A percentile compares a stretch with the other conserved stretches of the same genome.
These are phyloP conservation scores for Gymnopilus dilepis DNA, from an alignment of 768 basidiomycete species.

Conservation along the genomic window DNA sequence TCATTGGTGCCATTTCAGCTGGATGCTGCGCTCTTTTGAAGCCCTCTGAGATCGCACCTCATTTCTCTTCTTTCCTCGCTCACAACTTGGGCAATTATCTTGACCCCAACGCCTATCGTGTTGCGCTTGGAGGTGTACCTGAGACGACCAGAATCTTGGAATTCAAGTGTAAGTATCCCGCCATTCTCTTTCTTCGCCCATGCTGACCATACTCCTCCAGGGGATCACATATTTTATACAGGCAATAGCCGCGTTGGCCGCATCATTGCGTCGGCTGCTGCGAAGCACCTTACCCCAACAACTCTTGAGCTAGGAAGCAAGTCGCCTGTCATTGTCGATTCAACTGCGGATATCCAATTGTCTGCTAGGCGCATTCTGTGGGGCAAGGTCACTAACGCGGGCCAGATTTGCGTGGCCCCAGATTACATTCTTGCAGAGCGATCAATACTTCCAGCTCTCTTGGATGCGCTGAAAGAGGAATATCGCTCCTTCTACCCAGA, in stretches of 20 bases:
- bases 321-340: conserved; percentile 49
- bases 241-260: conserved; percentile 51
- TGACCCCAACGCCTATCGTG: conserved; percentile 51
- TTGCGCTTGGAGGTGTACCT: conserved; percentile 63
- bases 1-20: conserved; percentile 76
- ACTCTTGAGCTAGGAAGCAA: conserved; percentile 65
- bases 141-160: conserved; percentile 61
- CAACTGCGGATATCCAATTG: conserved; percentile 43
- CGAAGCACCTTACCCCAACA: conserved; percentile 56
- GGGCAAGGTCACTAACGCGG: conserved; percentile 70
- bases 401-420: conserved; percentile 70
- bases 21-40: conserved; percentile 75
- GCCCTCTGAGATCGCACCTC: conserved; percentile 64
- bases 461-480: conserved; percentile 47
- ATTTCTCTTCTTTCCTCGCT: conserved; percentile 53
- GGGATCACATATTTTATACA: conserved; percentile 52
- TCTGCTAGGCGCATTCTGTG: conserved; percentile 70
- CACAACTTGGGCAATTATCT: conserved; percentile 57
- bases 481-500: conserved; percentile 58
- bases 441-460: conserved; percentile 50
- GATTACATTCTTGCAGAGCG: conserved; percentile 49
- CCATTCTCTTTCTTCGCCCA: neutral
- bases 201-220: conserved; percentile 14
- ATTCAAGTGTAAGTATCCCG: conserved; percentile 41
- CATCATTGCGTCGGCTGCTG: conserved; percentile 56